Percentiles rank a stretch among this genome's conserved stretches.
Conservation (phyloP, 2,329 filamentous ascomycete species). For the Nannizziopsis arthrosporioides region DNA sequence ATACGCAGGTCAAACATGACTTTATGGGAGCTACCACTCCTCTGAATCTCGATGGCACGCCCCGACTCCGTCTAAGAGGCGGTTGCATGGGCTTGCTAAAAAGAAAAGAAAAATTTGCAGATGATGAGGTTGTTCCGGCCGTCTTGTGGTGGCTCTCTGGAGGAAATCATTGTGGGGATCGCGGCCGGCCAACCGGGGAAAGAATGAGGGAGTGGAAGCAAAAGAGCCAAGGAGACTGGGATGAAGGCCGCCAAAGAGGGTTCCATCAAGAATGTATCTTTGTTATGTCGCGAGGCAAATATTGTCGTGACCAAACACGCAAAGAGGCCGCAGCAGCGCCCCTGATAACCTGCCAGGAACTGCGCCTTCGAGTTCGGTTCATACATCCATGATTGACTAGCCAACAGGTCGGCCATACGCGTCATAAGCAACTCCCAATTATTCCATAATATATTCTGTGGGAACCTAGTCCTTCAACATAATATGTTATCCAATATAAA, state of each 20-base stretch:
- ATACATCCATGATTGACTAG: not conserved
- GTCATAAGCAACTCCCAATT: too few relatives aligned
- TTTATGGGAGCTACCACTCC: not conserved
- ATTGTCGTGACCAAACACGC: conserved; percentile 13
- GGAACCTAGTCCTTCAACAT: too few relatives aligned
- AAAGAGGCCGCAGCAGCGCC: conserved; percentile 16
- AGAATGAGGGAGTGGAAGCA: conserved; percentile 12
- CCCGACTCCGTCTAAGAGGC: conserved; percentile 7
- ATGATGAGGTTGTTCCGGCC: conserved; percentile 10
- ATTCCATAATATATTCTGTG: too few relatives aligned
- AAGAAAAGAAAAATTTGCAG: conserved; percentile 10
- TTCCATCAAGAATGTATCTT: conserved; percentile 12
- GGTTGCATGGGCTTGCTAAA: conserved; percentile 4
- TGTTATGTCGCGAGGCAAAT: conserved; percentile 13
- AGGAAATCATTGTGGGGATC: not conserved
- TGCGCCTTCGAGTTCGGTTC: not conserved
- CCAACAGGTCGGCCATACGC: not conserved
- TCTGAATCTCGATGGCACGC: not conserved
- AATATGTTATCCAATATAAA: too few relatives aligned
- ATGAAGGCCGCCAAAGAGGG: conserved; percentile 8
- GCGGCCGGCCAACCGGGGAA: conserved; percentile 6
- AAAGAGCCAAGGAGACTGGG: conserved; percentile 11
- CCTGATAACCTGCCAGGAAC: not conserved
- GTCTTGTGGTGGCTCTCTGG: conserved; percentile 13
- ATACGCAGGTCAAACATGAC: too few relatives aligned